Base-by-base conservation (phyloP, 257 asterid genomes). In the Salvia miltiorrhiza region DNA sequence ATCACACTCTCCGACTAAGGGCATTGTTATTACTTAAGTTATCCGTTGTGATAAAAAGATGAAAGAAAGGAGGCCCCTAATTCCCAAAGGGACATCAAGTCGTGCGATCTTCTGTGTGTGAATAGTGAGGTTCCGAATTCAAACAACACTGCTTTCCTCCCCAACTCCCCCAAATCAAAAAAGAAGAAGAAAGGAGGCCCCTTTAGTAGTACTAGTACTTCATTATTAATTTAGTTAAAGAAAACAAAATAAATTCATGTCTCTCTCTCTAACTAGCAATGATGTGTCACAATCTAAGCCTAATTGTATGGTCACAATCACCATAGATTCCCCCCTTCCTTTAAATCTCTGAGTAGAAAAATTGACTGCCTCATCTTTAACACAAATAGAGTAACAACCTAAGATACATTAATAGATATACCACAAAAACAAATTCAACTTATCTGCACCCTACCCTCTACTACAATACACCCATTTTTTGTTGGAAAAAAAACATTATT, bases 301-400 rank as follows among this genome's bases (percentile, higher is more conserved):
- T 5, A 65, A 76, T 41, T 53, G 86, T 81, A 68, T 69, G 65
- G 86, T 78, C 86, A 73, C 79, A 69, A 69, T 81, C 86, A 78
- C 64, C 48, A 58, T 72, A 81, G 83, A 81, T 75, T 72, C 81
- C 72, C 81, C 32, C 47, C 52, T 39, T 54, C 67, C 64, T 58
- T 50, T 63, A 61, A 60, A 69, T 80, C 77, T 67, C 13, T 65
- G 73, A 74, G 64, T 24, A 77, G 66, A 63, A 67, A 71, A 71
- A 72, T 74, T 74, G 78, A 63, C 65, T 69, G 55, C 14, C 65
- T 72, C 49, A 62, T 50, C 64, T 19, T 63, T 35, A 55, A 73
- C 73, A 77, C 69, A 60, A 72, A 68, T 54, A 56, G 83, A 54
- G 81, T 68, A 78, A 77, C 69, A 55, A 67, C 74, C 77, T 70